Percentiles rank a stretch among this genome's conserved stretches.
Evolutionary conservation across 208 protist genomes (phyloP).

Genomic region (Trypanosoma grayi): DNA sequence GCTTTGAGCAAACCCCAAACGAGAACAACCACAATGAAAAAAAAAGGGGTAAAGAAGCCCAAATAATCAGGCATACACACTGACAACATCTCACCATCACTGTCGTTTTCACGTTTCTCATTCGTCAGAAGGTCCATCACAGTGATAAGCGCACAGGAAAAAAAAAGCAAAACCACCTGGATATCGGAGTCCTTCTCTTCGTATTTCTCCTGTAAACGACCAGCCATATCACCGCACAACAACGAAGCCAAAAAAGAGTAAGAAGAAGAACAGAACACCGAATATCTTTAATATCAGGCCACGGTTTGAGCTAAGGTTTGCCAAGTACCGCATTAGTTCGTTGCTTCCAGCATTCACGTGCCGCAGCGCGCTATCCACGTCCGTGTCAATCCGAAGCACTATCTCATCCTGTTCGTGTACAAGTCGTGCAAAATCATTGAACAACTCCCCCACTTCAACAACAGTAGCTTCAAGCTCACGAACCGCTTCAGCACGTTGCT

Average conservation of each 20-base stretch:
- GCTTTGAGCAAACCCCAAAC: too few relatives aligned
- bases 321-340: slow-evolving; percentile 89
- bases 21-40: too few relatives aligned
- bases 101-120: too few relatives aligned
- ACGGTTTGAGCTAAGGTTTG: slow-evolving; percentile 86
- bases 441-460: slow-evolving; percentile 87
- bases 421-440: slow-evolving; percentile 90
- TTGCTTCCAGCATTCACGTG: slow-evolving; percentile 93
- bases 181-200: slow-evolving; percentile 4
- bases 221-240: slow-evolving; percentile 66
- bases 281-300: slow-evolving; percentile 94
- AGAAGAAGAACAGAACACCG: slow-evolving; percentile 88
- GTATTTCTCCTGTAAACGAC: neutral
- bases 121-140: too few relatives aligned
- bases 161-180: too few relatives aligned
- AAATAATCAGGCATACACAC: too few relatives aligned
- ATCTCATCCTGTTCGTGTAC: slow-evolving; percentile 92
- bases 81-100: too few relatives aligned
- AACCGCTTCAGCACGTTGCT: slow-evolving; percentile 80
- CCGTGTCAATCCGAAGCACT: slow-evolving; percentile 87
- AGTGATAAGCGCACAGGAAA: too few relatives aligned
- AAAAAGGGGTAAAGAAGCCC: too few relatives aligned
- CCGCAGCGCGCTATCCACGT: slow-evolving; percentile 76
- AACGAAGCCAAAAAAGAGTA: slow-evolving; percentile 90
- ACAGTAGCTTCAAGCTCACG: slow-evolving; percentile 86